Evolutionary conservation across 2,329 filamentous ascomycete genomes (phyloP).

Genomic region (Cladophialophora bantiana): DNA sequence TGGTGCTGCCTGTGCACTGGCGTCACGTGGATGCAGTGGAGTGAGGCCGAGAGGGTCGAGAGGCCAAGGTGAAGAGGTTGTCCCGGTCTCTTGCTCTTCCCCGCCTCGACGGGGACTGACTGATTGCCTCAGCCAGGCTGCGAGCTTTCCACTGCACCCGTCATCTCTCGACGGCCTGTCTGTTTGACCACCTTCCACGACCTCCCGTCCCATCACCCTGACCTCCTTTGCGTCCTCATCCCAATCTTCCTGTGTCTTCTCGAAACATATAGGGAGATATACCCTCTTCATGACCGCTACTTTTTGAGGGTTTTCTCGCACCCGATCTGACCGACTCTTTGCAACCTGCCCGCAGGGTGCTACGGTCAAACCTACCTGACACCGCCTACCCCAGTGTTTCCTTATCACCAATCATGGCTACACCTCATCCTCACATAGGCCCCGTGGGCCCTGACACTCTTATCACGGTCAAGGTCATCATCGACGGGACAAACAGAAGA

Average conservation of each 20-base stretch:
- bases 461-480: constrained; percentile 85
- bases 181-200: constrained; percentile 19
- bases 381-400: constrained; percentile 43
- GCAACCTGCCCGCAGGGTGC: constrained; percentile 23
- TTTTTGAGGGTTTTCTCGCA: constrained; percentile 19
- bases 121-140: constrained; percentile 29
- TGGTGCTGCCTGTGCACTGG: not conserved
- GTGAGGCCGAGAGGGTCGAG: not conserved
- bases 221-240: constrained; percentile 10
- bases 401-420: constrained; percentile 47
- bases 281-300: constrained; percentile 20
- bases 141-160: constrained; percentile 19
- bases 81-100: not conserved
- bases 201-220: constrained; percentile 9
- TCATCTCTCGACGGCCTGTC: constrained; percentile 25
- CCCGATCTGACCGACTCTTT: constrained; percentile 19
- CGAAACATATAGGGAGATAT: constrained; percentile 11
- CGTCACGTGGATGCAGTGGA: not conserved
- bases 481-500: constrained; percentile 76
- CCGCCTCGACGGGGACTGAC: constrained; percentile 8
- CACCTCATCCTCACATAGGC: constrained; percentile 51
- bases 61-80: not conserved
- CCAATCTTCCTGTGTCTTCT: constrained; percentile 18
- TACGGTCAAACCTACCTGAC: constrained; percentile 29
- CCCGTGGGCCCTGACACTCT: constrained; percentile 70